Evolutionary conservation across 1,284 basidiomycete genomes (phyloP), one percentile per base, ranked within the genome.

Genomic region (Puccinia hordei): DNA sequence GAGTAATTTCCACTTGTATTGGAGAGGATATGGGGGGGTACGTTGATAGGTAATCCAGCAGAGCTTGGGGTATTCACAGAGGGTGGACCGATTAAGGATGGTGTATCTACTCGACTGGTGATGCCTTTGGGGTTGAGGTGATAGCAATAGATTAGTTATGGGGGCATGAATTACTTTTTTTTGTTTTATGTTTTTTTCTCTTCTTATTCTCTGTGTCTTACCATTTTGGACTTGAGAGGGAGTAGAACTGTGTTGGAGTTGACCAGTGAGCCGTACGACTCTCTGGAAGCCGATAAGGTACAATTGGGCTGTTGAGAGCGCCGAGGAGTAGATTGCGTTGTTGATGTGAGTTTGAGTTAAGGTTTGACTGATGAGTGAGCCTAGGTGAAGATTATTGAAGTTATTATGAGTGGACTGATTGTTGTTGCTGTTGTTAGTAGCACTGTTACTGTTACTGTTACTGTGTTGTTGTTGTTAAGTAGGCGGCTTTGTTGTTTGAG

Each of bases 261-360:
- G 27, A 61, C 8, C 4, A 74, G 49, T 41, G 19, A 22, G 59
- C 41, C 27, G 57, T 61, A 76, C 12, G 74, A 66, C 12, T 76
- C 74, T n/a, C 74, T 24, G 4, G 19, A 27, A 30, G 74, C 35
- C 10, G 74, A 63, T 27, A 76, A 19, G 74, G 74, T 19, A 61
- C 57, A 30, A 76, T 51, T 9, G 74, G 74, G 27, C 59, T 69
- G 55, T 78, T 78, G 65, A 78, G 76, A 30, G 76, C 53, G 4
- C 76, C 76, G 10, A 78, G 51, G 3, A 78, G 49, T 19, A 78
- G 51, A 33, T 78, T 78, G 24, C 76, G 76, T 71, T 78, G 76
- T 44, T 78, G 76, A 55, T 78, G 61, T 30, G 44, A 61, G 27
- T 57, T 74, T 38, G 73, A 59, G 59, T 27, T 76, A n/a, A 76